Evolutionary conservation across 345 rosid genomes (phyloP), one percentile per base, ranked within the genome.

Genomic region (Citrus australasica): DNA sequence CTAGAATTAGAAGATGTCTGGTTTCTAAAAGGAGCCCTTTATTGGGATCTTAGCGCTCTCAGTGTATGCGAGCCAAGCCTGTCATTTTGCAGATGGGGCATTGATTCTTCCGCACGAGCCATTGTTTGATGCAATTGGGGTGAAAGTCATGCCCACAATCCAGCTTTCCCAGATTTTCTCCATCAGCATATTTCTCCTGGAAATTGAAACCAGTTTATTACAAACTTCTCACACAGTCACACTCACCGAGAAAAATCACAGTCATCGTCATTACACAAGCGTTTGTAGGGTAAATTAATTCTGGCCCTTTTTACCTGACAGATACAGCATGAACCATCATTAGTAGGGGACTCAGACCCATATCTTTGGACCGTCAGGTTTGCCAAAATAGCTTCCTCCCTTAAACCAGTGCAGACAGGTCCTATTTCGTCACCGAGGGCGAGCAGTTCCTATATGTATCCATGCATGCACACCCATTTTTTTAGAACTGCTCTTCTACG

Each of bases 61-160:
- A 11, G 17, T 48, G 30, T 60, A 22, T 56, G 55, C 62, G 11
- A n/a, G 60, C 60, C 77, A 83, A 32, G 9, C 59, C 89, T 38
- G 19, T 62, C 76, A 7, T 67, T 37, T 82, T 87, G 80, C 90
- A 87, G 19, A 87, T 72, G 46, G 90, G 90, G 79, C 88, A 87
- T 3, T 5, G 40, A 28, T 87, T 87, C 74, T 87, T 87, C 65
- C 5, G 55, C 40, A 27, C 9, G 0, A 87, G 81, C 90, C 90
- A 85, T 58, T 53, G 71, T 56, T 59, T 83, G 14, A 87, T 83
- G 75, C 88, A 85, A 24, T 76, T n/a, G 71, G 75, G 74, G 67
- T 87, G 89, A 69, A 67, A 87, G 2, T 73, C 79, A 78, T 87
- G 89, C 9, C 84, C 86, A 13, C 87, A 87, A 9, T 81, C 81